Evolutionary conservation across 202 grass and related monocot species (phyloP), one percentile per base, ranked within the genome.

Genomic region (Zizania palustris): DNA sequence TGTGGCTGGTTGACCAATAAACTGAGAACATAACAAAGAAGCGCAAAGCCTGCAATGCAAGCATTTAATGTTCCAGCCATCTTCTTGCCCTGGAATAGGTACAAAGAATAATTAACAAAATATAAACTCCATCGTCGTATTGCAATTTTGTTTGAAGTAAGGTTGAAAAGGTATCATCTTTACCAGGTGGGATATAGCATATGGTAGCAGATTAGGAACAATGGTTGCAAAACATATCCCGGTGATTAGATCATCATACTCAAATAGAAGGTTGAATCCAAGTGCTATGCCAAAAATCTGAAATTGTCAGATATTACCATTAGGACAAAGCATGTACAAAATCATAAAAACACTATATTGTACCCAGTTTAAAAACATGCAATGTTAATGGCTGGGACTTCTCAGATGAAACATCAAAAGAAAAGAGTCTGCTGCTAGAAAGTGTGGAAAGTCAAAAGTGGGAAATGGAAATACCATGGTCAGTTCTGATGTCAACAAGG

Each of bases 261-360:
- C 93, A 69, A 91, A 88, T 19, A 97, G 80, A 49, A 93, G 88
- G 78, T 91, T 93, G 68, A 97, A 91, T 63, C 85, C 90, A 63
- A 91, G 86, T 68, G 93, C 90, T 70, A 97, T 82, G n/a, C 93
- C 93, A 81, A 93, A 90, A 74, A 89, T 90, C 93, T 97, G 90
- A 78, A 97, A 86, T 87, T 16, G 65, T 20, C 45, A 83, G 60
- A 86, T 9, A 60, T 16, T 37, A 42, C 41, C 8, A 61, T 69
- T 67, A 81, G 65, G 70, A 78, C 39, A 69, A 58, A 83, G 45
- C 60, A 74, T 56, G 46, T 60, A 13, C 0, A 38, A 59, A 76
- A 71, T 28, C 28, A 63, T 65, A 3, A 43, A 78, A 72, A 5
- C 69, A 44, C 42, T 45, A 42, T 54, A 36, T 49, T 49, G 33